phyloP scores from a whole-genome alignment of 768 basidiomycete species.

The Lanmaoa pseudosensibilis region DNA sequence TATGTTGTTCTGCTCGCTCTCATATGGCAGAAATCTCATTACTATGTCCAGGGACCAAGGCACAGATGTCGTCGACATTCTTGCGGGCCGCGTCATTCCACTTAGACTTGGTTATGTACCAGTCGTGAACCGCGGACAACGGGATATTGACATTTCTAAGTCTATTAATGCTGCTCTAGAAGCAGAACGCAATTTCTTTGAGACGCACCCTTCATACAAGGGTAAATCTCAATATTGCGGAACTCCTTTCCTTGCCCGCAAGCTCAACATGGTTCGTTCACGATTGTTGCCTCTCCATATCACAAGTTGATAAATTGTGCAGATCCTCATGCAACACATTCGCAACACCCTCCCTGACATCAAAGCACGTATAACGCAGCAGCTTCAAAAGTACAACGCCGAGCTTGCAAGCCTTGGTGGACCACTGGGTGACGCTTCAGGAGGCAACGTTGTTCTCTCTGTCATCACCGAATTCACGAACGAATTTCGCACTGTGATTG shows the following conservation, averaged over 20 bases:
- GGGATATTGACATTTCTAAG: slow-evolving; percentile 91
- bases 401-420: slow-evolving; percentile 88
- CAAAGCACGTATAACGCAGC: slow-evolving; percentile 90
- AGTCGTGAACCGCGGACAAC: slow-evolving; percentile 97
- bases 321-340: slow-evolving; percentile 99
- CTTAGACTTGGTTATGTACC: slow-evolving; percentile 96
- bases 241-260: slow-evolving; percentile 93
- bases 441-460: slow-evolving; percentile 90
- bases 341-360: slow-evolving; percentile 97
- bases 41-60: slow-evolving; percentile 76
- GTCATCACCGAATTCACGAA: slow-evolving; percentile 98
- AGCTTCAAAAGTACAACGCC: slow-evolving; percentile 82
- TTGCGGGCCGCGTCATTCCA: slow-evolving; percentile 95
- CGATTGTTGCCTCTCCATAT: neutral
- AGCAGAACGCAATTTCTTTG: slow-evolving; percentile 89
- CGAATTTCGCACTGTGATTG: slow-evolving; percentile 95
- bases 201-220: slow-evolving; percentile 90
- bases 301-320: neutral
- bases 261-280: slow-evolving; percentile 82
- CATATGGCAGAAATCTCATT: slow-evolving; percentile 3
- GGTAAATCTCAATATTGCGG: slow-evolving; percentile 95
- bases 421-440: slow-evolving; percentile 77
- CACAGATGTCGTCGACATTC: slow-evolving; percentile 98
- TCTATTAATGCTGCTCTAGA: slow-evolving; percentile 85
- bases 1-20: slow-evolving; percentile 42